These are phyloP conservation scores for Schwanniomyces vanrijiae DNA, from an alignment of 805 yeast genomes.

Conservation along the genomic window DNA sequence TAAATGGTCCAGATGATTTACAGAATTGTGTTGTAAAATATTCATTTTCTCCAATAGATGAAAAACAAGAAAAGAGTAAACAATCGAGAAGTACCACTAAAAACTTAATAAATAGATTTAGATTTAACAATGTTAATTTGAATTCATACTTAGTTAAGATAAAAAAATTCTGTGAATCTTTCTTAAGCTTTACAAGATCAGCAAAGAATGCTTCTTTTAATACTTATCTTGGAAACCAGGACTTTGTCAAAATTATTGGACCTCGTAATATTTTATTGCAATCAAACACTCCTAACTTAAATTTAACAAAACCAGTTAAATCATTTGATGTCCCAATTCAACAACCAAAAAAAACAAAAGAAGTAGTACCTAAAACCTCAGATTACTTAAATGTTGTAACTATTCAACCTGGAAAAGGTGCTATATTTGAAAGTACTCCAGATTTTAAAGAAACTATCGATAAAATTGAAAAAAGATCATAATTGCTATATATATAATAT, in stretches of 20 bases:
- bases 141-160: not conserved
- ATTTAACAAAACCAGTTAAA: constrained; percentile 3
- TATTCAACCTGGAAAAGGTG: constrained; percentile 40
- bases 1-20: constrained; percentile 49
- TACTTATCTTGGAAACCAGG: constrained; percentile 30
- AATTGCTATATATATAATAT: not conserved
- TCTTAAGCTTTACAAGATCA: not conserved
- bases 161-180: not conserved
- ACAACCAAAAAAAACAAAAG: not conserved
- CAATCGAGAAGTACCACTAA: not conserved
- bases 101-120: not conserved
- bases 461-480: constrained; percentile 6
- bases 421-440: constrained; percentile 45
- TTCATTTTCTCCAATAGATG: constrained; percentile 12
- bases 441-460: constrained; percentile 18
- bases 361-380: constrained; percentile 16
- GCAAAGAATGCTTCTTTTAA: not conserved
- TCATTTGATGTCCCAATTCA: not conserved
- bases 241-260: constrained; percentile 52
- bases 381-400: constrained; percentile 52
- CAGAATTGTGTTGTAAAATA: constrained; percentile 35
- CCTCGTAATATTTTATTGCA: constrained; percentile 54
- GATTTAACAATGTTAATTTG: not conserved
- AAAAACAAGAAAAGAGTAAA: not conserved
- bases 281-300: constrained; percentile 31